Conservation (phyloP, 1,139 yeast species). For the Blastobotrys buckinghamii region DNA sequence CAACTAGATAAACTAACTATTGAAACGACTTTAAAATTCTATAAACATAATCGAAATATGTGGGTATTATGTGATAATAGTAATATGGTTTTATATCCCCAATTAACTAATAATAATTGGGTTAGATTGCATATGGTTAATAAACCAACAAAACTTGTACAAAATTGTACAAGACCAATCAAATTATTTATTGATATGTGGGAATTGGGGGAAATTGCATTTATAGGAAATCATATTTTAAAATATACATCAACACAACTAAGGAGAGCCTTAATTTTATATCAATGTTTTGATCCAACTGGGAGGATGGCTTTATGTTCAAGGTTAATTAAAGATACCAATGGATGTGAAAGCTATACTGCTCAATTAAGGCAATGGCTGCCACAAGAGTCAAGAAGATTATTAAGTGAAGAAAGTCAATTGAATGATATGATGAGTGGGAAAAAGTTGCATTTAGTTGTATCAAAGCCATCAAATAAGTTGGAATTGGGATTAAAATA, state of each 20-base stretch:
- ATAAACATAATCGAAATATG: slow-evolving; percentile 4
- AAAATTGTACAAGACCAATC: not conserved
- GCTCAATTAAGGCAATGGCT: slow-evolving; percentile 3
- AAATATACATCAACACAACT: not conserved
- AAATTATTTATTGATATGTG: slow-evolving; percentile 2
- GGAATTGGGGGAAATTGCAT: slow-evolving; percentile 6
- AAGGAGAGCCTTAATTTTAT: slow-evolving; percentile 3
- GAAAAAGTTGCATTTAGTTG: not conserved
- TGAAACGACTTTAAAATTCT: not conserved
- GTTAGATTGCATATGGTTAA: slow-evolving; percentile 2
- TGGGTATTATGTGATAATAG: slow-evolving; percentile 9
- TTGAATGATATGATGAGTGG: not conserved
- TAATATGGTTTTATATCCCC: not conserved
- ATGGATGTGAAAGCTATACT: not conserved
- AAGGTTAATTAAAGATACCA: not conserved
- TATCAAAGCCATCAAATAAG: slow-evolving; percentile 1
- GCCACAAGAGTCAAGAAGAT: not conserved
- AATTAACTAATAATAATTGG: slow-evolving; percentile 6
- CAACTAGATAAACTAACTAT: not conserved
- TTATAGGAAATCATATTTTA: slow-evolving; percentile 3
- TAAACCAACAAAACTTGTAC: not conserved
- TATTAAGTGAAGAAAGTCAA: not conserved
- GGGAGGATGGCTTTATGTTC: slow-evolving; percentile 5
- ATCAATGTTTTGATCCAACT: slow-evolving; percentile 8
- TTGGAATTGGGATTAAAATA: not conserved